Evolutionary conservation across 163 green algal genomes (phyloP).

Genomic region (Scenedesmus sp.): DNA sequence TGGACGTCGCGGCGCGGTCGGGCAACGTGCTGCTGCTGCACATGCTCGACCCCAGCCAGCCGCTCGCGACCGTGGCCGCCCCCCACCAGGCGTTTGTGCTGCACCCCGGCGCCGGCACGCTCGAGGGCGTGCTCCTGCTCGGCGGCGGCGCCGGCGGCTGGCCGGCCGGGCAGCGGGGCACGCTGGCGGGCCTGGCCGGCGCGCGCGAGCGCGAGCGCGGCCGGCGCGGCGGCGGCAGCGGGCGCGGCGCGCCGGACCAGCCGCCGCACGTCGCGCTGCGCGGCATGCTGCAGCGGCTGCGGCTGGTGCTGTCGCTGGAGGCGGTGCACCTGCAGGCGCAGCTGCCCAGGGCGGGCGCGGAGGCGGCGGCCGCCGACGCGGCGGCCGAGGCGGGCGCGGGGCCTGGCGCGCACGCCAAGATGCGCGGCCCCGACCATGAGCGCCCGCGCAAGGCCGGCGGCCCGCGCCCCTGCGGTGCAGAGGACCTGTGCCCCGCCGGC

Average conservation of each 20-base stretch:
- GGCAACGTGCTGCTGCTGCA: conserved; percentile 28
- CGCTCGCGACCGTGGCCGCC: not conserved
- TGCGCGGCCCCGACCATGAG: no score
- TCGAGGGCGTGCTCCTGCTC: not conserved
- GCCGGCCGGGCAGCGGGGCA: no score
- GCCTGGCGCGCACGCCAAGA: no score
- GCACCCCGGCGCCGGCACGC: not conserved
- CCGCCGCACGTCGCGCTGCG: conserved; percentile 4
- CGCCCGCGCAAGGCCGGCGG: no score
- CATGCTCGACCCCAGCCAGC: conserved; percentile 17
- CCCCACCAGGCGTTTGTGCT: not conserved
- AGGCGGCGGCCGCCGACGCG: not conserved
- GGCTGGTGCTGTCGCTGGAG: conserved; percentile 37
- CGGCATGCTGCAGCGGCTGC: conserved; percentile 24
- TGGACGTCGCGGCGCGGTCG: conserved; percentile 1
- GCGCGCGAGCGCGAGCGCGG: not conserved
- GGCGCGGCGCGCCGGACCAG: not conserved
- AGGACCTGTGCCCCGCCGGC: no score
- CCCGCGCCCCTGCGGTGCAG: no score
- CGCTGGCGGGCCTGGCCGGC: no score
- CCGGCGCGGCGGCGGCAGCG: not conserved
- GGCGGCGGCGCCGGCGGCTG: no score
- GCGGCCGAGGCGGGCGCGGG: not conserved
- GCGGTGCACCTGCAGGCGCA: not conserved
- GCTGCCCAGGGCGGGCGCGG: not conserved